phyloP scores from a whole-genome alignment of 2,329 filamentous ascomycete genomes.

The Cladosporium sp. region DNA sequence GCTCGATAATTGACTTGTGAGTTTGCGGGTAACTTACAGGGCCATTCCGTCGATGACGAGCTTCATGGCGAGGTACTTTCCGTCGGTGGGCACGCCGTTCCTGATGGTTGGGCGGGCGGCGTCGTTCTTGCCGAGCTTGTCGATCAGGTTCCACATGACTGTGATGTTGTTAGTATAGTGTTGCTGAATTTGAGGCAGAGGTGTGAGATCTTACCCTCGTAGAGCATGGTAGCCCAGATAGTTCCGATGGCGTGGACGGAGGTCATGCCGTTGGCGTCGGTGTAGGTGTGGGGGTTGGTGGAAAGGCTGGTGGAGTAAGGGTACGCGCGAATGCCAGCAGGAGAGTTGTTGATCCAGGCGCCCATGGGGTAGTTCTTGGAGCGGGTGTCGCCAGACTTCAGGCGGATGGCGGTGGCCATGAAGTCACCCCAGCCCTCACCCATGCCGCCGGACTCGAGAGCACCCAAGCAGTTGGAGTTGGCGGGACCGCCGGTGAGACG shows the following conservation, averaged over 20 bases:
- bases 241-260: conserved; percentile 53
- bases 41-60: conserved; percentile 55
- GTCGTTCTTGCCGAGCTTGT: conserved; percentile 55
- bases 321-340: conserved; percentile 51
- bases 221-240: conserved; percentile 55
- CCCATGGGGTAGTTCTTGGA: conserved; percentile 51
- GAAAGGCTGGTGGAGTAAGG: conserved; percentile 54
- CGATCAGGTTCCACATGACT: conserved; percentile 59
- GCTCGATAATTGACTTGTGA: conserved; percentile 14
- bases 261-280: conserved; percentile 41
- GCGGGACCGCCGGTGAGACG: conserved; percentile 60
- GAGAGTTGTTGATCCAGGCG: conserved; percentile 50
- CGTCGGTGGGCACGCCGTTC: conserved; percentile 52
- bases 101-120: conserved; percentile 44
- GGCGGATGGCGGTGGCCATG: conserved; percentile 53
- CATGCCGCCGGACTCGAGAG: conserved; percentile 57
- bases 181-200: background rate
- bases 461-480: conserved; percentile 52
- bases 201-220: conserved; percentile 41
- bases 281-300: conserved; percentile 55
- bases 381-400: conserved; percentile 50
- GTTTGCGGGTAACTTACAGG: conserved; percentile 36
- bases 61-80: conserved; percentile 55
- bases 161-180: background rate
- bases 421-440: conserved; percentile 62